Percentiles rank a stretch among this genome's conserved stretches.
phyloP scores from a whole-genome alignment of 129 eudicot genomes.

The Flaveria linearis region DNA sequence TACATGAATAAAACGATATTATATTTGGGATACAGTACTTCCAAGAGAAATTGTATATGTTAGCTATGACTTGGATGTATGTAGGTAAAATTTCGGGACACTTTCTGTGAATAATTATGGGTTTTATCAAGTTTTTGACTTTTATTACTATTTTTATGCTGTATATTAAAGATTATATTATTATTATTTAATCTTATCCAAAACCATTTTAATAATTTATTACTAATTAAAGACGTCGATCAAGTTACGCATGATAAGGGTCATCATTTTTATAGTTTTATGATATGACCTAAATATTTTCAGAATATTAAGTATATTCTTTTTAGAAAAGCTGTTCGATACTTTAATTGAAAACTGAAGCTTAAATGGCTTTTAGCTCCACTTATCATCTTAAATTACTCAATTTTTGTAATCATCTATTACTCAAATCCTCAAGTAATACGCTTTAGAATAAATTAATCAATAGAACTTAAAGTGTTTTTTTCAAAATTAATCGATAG shows the following conservation, averaged over 20 bases:
- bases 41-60: no score
- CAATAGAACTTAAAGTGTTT: neutral
- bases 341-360: neutral
- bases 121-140: neutral
- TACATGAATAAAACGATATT: no score
- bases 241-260: neutral
- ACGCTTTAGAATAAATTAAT: neutral
- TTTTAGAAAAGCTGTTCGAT: neutral
- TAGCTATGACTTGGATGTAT: neutral
- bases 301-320: neutral
- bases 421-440: neutral
- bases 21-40: no score
- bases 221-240: neutral
- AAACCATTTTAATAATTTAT: neutral
- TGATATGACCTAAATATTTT: neutral
- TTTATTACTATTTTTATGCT: neutral
- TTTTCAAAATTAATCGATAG: no score
- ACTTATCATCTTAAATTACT: conserved; percentile 3
- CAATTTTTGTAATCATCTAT: neutral
- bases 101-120: neutral
- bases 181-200: neutral
- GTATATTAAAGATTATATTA: neutral
- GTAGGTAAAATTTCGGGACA: neutral
- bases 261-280: neutral
- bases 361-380: conserved; percentile 5